Evolutionary conservation across 2,329 filamentous ascomycete species (phyloP), one percentile per base, ranked within the genome.

Genomic region (Penicillium italicum): DNA sequence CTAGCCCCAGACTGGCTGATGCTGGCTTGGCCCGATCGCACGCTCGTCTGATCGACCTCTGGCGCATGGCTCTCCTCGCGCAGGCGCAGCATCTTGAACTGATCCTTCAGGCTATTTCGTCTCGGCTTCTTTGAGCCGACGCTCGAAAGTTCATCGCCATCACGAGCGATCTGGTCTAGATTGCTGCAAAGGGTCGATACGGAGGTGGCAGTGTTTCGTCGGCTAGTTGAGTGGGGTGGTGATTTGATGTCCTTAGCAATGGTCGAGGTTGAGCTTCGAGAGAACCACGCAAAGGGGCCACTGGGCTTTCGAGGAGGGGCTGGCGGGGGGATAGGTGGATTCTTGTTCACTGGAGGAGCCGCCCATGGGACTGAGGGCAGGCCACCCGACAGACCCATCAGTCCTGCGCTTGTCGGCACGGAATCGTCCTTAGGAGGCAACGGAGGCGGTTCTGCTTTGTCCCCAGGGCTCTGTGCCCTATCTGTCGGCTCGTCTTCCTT

Each of bases 231-330:
- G 31, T 81, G 76, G 57, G 81, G 68, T 18, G 87, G 81, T 6
- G 85, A 81, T 49, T 83, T 80, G 40, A 78, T 71, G 50, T 82
- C 83, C 69, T 81, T 82, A 1, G 18, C 20, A 14, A 9, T 34
- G 81, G 80, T 11, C 74, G 72, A 42, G 28, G 73, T 74, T 24
- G 85, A 83, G 70, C 81, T 87, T 62, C 90, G 80, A 31, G 90
- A 90, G 37, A 95, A 81, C 86, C 90, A 93, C 37, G 90, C 85
- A 66, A 96, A 95, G n/a, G 89, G 90, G 63, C 90, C 90, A 9
- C 90, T 92, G 53, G 95, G 82, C 72, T 94, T 96, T 68, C 91
- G 82, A 62, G 77, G 66, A 18, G 76, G 70, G 38, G 70, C 66
- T 4, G 74, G 72, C 20, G 75, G 71, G 42, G 77, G 71, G 24